Evolutionary conservation across 331 rosid genomes (phyloP), one percentile per base, ranked within the genome.

Genomic region (Saraca asoca): DNA sequence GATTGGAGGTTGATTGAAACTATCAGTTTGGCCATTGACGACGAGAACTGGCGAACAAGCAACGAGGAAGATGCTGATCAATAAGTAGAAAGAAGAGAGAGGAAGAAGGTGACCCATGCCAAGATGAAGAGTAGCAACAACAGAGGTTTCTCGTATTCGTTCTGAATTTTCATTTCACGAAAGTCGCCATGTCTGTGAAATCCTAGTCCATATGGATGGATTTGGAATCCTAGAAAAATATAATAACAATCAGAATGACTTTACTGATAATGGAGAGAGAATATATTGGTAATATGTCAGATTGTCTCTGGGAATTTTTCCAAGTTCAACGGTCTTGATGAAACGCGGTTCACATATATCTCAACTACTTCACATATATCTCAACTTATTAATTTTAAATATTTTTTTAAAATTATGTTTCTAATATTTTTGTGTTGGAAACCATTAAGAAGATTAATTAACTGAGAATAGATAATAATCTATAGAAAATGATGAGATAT

Each of bases 321-420:
- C 95, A 78, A 76, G 85, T 87, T 87, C 81, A 64, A 78, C 88
- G 90, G 83, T 71, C 83, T 84, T 18, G 83, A 84, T 75, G 38
- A 1, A 52, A 63, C 62, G 37, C 35, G 9, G 65, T 55, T 66
- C 10, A 11, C 5, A 5, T 14, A 45, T 5, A 33, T 62, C 54
- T 14, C 31, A 24, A 24, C 31, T 1, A 24, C 3, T 24, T 24
- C n/a, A n/a, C n/a, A n/a, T n/a, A n/a, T n/a, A n/a, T n/a, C n/a
- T n/a, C n/a, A n/a, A n/a, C n/a, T n/a, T n/a, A n/a, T n/a, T n/a
- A n/a, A n/a, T n/a, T n/a, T n/a, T n/a, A n/a, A n/a, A n/a, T n/a
- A n/a, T n/a, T n/a, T n/a, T n/a, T n/a, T n/a, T n/a, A n/a, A n/a
- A n/a, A n/a, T n/a, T n/a, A n/a, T n/a, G n/a, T n/a, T n/a, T n/a